These are phyloP conservation scores for Biscogniauxia sp. DNA, from an alignment of 2,329 filamentous ascomycete species.

Conservation along the genomic window DNA sequence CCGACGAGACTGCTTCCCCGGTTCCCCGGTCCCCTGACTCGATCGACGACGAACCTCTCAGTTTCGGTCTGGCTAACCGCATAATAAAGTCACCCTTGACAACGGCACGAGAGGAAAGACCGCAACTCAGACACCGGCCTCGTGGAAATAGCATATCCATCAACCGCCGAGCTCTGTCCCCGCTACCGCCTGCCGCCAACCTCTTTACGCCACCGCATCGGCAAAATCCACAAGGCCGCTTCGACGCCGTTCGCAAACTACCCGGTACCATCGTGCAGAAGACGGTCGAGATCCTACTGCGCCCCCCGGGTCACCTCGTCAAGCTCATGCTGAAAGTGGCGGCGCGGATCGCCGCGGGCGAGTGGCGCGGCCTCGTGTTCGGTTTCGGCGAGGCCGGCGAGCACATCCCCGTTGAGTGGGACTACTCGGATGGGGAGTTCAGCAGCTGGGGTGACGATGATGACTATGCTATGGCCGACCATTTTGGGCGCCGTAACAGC, in stretches of 20 bases:
- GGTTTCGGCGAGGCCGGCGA: conserved; percentile 54
- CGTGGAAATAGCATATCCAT: conserved; percentile 51
- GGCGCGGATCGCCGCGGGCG: conserved; percentile 65
- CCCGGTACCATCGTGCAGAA: conserved; percentile 69
- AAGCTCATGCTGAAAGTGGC: conserved; percentile 79
- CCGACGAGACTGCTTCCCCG: conserved; percentile 27
- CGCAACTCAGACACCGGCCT: conserved; percentile 51
- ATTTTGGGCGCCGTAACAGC: conserved; percentile 15
- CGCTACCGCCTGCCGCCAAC: conserved; percentile 66
- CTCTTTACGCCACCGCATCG: conserved; percentile 53
- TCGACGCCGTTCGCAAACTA: conserved; percentile 49
- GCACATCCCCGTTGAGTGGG: conserved; percentile 58
- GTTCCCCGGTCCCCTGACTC: conserved; percentile 8
- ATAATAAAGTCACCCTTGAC: conserved; percentile 13
- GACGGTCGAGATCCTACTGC: conserved; percentile 72
- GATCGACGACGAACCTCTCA: conserved; percentile 4
- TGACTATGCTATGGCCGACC: conserved; percentile 27
- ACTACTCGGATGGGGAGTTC: conserved; percentile 56
- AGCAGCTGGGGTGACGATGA: conserved; percentile 59
- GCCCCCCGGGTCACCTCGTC: conserved; percentile 77
- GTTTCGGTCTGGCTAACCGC: conserved; percentile 4
- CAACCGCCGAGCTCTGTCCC: conserved; percentile 59
- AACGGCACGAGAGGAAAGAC: conserved; percentile 35
- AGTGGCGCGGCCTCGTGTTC: conserved; percentile 60
- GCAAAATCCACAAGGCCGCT: conserved; percentile 37